A percentile compares a stretch with the other conserved stretches of the same genome.
Conservation (phyloP, 1,284 basidiomycete species). For the Fomitopsis schrenkii region DNA sequence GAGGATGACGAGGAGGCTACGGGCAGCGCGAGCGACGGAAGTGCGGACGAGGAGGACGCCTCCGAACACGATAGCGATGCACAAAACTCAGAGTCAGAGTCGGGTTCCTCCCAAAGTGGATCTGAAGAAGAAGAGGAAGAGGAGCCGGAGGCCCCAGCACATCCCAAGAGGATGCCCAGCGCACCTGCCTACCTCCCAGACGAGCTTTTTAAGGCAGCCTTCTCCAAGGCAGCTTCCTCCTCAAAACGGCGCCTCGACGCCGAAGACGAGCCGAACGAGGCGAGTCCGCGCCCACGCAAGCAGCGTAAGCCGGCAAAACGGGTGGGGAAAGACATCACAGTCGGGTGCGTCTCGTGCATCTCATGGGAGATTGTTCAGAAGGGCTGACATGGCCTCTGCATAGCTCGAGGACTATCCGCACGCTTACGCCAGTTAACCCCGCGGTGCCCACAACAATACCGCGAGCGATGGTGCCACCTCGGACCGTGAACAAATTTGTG, state of each 20-base stretch:
- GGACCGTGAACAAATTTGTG: constrained; percentile 24
- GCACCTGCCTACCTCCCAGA: constrained; percentile 28
- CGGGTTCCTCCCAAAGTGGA: not conserved
- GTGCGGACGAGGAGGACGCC: not conserved
- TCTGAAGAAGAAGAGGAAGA: too few species aligned
- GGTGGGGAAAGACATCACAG: constrained; percentile 24
- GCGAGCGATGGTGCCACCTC: constrained; percentile 20
- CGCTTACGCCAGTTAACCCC: constrained; percentile 17
- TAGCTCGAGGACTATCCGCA: constrained; percentile 30
- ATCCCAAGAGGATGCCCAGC: not conserved
- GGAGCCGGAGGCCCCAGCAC: not conserved
- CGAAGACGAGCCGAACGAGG: constrained; percentile 5
- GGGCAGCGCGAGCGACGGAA: constrained; percentile 1
- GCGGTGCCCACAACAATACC: constrained; percentile 10
- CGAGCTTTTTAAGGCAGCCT: constrained; percentile 30
- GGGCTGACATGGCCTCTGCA: not conserved
- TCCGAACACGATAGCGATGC: not conserved
- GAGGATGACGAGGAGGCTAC: constrained; percentile 6
- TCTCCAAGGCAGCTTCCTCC: constrained; percentile 15
- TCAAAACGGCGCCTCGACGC: constrained; percentile 10
- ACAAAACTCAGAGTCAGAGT: not conserved
- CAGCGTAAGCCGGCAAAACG: constrained; percentile 23
- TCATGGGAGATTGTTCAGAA: not conserved
- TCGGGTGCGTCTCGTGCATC: constrained; percentile 23
- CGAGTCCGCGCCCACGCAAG: constrained; percentile 7